Evolutionary conservation across 306 rosid species (phyloP).

Genomic region (Sphenostylis stenocarpa): DNA sequence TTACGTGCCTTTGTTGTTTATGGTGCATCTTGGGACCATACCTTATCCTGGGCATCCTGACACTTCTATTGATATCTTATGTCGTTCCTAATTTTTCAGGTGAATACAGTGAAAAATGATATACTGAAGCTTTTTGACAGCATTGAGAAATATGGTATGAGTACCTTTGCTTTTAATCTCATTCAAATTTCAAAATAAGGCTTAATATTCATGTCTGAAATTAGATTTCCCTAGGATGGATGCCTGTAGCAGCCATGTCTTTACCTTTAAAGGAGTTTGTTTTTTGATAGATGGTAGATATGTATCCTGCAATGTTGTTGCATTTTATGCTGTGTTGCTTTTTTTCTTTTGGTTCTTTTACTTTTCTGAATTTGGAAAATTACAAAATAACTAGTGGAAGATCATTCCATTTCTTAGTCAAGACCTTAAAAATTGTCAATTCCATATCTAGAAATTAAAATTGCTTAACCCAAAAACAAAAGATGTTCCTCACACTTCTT

Average conservation of each 20-base stretch:
- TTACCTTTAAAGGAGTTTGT: not conserved
- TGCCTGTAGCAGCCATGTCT: not conserved
- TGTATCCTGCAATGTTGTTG: not conserved
- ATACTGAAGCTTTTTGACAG: conserved; percentile 91
- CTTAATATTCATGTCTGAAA: not conserved
- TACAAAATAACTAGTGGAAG: no score
- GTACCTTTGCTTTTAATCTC: conserved; percentile 1
- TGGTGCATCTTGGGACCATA: conserved; percentile 11
- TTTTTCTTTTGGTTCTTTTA: not conserved
- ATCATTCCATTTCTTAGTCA: no score
- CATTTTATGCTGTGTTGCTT: not conserved
- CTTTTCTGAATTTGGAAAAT: no score
- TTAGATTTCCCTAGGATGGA: not conserved
- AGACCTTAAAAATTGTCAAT: not conserved
- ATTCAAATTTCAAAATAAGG: not conserved
- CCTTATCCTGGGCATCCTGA: not conserved
- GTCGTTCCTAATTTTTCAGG: conserved; percentile 51
- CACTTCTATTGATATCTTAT: conserved; percentile 32
- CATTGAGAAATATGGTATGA: conserved; percentile 93
- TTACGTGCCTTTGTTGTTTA: not conserved
- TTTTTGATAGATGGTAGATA: not conserved
- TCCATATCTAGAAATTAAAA: not conserved
- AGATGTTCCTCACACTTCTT: not conserved
- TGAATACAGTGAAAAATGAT: conserved; percentile 72
- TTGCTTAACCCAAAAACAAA: not conserved